Base-by-base conservation (phyloP, 148 eudicot species). In the Cornus controversa region DNA sequence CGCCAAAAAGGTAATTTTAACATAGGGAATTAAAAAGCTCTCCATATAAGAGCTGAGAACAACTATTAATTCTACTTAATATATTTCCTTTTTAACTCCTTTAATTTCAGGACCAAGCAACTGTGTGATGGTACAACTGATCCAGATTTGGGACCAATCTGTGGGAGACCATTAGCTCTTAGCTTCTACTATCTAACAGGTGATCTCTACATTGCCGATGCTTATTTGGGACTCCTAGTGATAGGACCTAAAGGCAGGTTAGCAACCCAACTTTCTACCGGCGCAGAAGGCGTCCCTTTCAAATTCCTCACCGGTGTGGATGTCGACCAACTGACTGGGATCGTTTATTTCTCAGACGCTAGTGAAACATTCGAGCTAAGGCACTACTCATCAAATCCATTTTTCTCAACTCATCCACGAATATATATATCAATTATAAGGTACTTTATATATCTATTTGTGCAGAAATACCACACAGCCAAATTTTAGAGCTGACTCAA, bases 71-170 rank as follows among this genome's bases (percentile, higher is more conserved):
- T 5, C 10, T 47, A 47, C 14, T 10, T 50, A 50, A 50, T 50
- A 13, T 50, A 13, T 11, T 50, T 50, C 20, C 20, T 13, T 50
- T 50, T 50, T 0, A 50, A 1, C 11, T 18, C 15, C 15, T 50
- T 74, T 74, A 53, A 74, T 50, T 74, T 74, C 67, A 74, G 76
- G 76, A 74, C 29, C 67, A 60, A 74, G 27, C 25, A 22, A 58
- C 18, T 62, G 45, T 60, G 54, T 8, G 76, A 74, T 34, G 26
- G 37, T 24, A 74, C 67, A 10, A 74, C 66, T 23, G 67, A 74
- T 34, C 66, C 76, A 36, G 36, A 74, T 23, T 0, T 24, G 54
- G 76, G 76, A 63, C 53, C 66, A 16, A 24, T 36, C 22, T 37
- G 67, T 62, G 66, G 76, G 42, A 73, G 67, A 60, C 68, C 68